phyloP scores from a whole-genome alignment of 495 filamentous ascomycete species.

The Pyrenula massariospora region DNA sequence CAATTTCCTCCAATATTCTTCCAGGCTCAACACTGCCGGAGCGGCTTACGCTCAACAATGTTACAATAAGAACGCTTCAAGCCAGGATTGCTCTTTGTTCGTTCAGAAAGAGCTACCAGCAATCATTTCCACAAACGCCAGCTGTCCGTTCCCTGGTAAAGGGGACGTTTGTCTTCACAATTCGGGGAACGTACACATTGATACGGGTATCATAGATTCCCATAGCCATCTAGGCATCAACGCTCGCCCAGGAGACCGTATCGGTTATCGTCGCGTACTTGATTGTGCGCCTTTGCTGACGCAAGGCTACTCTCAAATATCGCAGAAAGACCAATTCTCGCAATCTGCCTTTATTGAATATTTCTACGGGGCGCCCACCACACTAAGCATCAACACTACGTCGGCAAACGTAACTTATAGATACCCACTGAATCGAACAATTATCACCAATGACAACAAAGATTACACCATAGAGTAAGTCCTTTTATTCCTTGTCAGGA shows the following conservation, averaged over 20 bases:
- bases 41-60: background rate
- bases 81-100: background rate
- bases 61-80: background rate
- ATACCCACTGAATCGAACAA: background rate
- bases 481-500: no score
- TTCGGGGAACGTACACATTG: constrained; percentile 1
- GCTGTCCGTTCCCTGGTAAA: constrained; percentile 5
- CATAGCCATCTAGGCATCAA: constrained; percentile 8
- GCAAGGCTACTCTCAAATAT: background rate
- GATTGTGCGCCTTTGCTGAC: background rate
- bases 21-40: background rate
- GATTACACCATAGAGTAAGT: background rate
- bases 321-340: background rate
- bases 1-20: background rate
- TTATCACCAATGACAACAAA: background rate
- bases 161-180: background rate
- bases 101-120: background rate
- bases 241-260: background rate
- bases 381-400: background rate
- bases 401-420: background rate
- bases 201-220: constrained; percentile 7
- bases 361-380: background rate
- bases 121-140: constrained; percentile 1
- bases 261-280: constrained; percentile 2
- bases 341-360: background rate